A percentile compares a stretch with the other conserved stretches of the same genome.
Evolutionary conservation across 2,329 filamentous ascomycete species (phyloP).

Genomic region (Madurella fahalii): DNA sequence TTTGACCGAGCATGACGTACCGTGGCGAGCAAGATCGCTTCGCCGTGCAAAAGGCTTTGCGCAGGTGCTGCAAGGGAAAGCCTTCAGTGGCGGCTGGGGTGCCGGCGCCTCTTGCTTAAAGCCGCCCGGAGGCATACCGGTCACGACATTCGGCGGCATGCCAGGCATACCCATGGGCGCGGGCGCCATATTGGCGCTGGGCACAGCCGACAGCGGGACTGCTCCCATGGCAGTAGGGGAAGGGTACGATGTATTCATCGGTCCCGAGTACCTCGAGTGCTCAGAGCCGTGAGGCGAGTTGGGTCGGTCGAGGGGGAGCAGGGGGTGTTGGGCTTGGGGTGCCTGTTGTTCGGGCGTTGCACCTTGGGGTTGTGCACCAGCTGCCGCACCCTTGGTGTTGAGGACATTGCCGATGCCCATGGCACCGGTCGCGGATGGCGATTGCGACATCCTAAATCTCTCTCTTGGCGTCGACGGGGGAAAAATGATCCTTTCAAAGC

Average conservation of each 20-base stretch:
- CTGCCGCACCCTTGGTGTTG: constrained; percentile 43
- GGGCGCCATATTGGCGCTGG: constrained; percentile 38
- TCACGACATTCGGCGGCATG: constrained; percentile 34
- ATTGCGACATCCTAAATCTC: constrained; percentile 28
- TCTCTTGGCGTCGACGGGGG: not conserved
- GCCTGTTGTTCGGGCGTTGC: constrained; percentile 25
- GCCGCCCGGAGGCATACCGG: constrained; percentile 28
- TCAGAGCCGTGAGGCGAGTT: constrained; percentile 58
- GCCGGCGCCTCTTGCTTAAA: constrained; percentile 32
- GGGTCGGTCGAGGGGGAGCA: constrained; percentile 47
- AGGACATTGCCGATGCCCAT: constrained; percentile 53
- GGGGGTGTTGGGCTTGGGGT: constrained; percentile 18
- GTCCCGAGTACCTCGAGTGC: constrained; percentile 51
- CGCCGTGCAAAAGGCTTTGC: constrained; percentile 87
- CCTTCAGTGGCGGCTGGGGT: constrained; percentile 48
- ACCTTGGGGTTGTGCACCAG: constrained; percentile 13
- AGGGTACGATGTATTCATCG: constrained; percentile 46
- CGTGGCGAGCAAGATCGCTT: constrained; percentile 91
- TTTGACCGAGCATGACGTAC: constrained; percentile 51
- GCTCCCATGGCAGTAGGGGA: constrained; percentile 48
- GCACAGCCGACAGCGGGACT: constrained; percentile 38
- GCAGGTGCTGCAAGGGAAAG: constrained; percentile 86
- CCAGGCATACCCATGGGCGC: constrained; percentile 41
- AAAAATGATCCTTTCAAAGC: not conserved
- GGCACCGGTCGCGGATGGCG: constrained; percentile 44